Conservation (phyloP, 2,329 filamentous ascomycete genomes). For the Sporothrix curviconia region DNA sequence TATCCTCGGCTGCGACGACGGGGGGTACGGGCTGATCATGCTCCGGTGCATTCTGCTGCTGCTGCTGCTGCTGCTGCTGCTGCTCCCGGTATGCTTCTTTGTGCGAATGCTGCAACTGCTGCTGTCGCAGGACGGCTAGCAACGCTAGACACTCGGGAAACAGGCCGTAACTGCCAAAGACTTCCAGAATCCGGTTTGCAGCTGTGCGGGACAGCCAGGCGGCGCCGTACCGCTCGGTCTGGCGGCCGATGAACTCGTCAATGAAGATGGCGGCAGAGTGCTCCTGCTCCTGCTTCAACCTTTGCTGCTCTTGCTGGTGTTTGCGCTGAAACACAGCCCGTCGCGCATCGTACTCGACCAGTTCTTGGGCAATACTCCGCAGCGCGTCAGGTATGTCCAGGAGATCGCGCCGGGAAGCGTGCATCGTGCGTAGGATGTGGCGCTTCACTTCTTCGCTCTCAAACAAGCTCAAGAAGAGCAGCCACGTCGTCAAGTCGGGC, state of each 20-base stretch:
- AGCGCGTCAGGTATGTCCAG: conserved; percentile 33
- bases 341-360: conserved; percentile 39
- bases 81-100: neutral
- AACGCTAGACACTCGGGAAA: conserved; percentile 26
- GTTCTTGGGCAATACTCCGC: conserved; percentile 34
- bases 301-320: neutral
- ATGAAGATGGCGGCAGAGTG: conserved; percentile 26
- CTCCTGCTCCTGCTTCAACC: neutral
- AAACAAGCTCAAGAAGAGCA: conserved; percentile 45
- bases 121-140: conserved; percentile 26
- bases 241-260: conserved; percentile 33
- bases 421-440: conserved; percentile 42
- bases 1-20: neutral
- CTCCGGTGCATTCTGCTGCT: neutral
- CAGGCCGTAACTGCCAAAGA: conserved; percentile 36
- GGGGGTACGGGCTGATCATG: neutral
- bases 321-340: conserved; percentile 23
- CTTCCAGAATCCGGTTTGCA: conserved; percentile 34
- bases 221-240: conserved; percentile 38
- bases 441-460: conserved; percentile 50
- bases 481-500: conserved; percentile 43
- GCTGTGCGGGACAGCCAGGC: conserved; percentile 37
- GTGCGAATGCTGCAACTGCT: neutral
- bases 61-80: neutral
- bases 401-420: conserved; percentile 34